Conservation (phyloP, 1,284 basidiomycete genomes). For the Salmacisia buchloeana region DNA sequence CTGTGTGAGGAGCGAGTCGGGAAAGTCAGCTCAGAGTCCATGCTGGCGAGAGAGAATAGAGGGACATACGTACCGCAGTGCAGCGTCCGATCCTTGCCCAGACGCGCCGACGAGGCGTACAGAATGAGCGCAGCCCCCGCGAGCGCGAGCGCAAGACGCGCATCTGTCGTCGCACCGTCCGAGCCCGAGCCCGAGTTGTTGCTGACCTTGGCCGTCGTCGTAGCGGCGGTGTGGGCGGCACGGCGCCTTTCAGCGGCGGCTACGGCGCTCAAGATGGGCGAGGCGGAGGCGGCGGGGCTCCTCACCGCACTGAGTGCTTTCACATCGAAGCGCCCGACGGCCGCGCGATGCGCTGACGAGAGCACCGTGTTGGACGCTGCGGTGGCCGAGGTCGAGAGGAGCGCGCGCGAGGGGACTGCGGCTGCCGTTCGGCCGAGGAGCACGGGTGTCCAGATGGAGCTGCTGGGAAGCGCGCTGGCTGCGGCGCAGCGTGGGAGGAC, state of each 20-base stretch:
- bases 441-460: too few species aligned
- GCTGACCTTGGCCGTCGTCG: not conserved
- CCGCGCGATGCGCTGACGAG: too few species aligned
- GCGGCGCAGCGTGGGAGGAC: too few species aligned
- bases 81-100: not conserved
- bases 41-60: not conserved
- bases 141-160: not conserved
- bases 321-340: too few species aligned
- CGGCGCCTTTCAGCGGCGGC: not conserved
- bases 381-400: too few species aligned
- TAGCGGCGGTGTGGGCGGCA: not conserved
- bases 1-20: not conserved
- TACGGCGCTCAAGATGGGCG: not conserved
- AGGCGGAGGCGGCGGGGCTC: slow-evolving; percentile 49
- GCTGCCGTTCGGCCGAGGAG: too few species aligned
- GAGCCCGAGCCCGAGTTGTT: not conserved
- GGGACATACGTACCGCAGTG: not conserved
- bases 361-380: too few species aligned
- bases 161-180: not conserved
- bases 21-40: not conserved
- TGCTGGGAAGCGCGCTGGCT: too few species aligned
- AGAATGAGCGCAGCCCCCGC: not conserved
- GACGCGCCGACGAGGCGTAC: not conserved
- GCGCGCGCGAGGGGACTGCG: too few species aligned
- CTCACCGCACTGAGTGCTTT: too few species aligned